These are phyloP conservation scores for Aspergillus olivimuriae DNA, from an alignment of 495 filamentous ascomycete genomes.

Conservation along the genomic window DNA sequence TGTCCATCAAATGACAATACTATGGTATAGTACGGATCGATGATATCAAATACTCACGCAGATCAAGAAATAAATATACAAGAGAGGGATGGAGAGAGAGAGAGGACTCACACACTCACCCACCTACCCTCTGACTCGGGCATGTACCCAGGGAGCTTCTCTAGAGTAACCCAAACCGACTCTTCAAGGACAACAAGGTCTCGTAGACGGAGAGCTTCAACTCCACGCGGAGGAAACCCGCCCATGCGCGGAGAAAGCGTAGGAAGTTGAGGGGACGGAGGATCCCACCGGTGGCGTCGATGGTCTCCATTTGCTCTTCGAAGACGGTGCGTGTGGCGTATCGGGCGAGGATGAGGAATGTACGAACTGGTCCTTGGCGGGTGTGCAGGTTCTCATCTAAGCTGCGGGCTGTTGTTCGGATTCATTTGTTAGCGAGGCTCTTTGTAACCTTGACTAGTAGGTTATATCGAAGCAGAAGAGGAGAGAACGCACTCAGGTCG, in stretches of 20 bases:
- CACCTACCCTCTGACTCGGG: no score
- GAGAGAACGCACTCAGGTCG: slow-evolving; percentile 76
- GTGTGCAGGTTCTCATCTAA: slow-evolving; percentile 94
- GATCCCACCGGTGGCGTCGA: slow-evolving; percentile 51
- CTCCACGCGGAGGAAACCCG: slow-evolving; percentile 55
- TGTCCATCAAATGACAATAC: no score
- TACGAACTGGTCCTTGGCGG: slow-evolving; percentile 75
- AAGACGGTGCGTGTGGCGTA: slow-evolving; percentile 90
- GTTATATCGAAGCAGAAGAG: no score
- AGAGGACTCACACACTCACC: no score
- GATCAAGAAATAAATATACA: background rate
- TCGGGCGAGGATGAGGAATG: slow-evolving; percentile 87
- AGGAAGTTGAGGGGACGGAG: slow-evolving; percentile 50
- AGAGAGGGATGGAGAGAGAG: background rate
- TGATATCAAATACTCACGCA: background rate
- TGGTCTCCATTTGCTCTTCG: slow-evolving; percentile 73
- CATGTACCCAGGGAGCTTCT: no score
- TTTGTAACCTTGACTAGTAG: no score
- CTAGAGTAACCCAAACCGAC: slow-evolving; percentile 28
- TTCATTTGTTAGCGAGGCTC: no score
- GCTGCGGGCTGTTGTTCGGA: slow-evolving; percentile 71
- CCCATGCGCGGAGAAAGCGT: slow-evolving; percentile 50
- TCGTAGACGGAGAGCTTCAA: slow-evolving; percentile 59
- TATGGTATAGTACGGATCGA: slow-evolving; percentile 1
- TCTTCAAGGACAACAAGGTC: slow-evolving; percentile 40